Conservation (phyloP, 306 rosid species). For the Fragaria nilgerrensis region DNA sequence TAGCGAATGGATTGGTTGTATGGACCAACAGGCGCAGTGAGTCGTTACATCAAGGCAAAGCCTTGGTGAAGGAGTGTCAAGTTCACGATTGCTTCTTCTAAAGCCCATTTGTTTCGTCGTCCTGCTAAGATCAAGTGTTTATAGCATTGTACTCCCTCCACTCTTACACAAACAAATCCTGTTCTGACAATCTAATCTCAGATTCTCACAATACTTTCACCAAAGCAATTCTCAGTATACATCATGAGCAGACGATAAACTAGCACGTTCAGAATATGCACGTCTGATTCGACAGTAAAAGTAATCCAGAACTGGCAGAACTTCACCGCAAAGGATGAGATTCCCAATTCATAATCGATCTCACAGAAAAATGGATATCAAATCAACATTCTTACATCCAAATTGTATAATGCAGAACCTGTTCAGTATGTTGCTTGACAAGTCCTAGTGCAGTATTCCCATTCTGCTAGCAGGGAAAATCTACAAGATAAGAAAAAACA, state of each 20-base stretch:
- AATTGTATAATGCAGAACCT: background rate
- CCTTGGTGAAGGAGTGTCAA: background rate
- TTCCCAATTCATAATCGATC: background rate
- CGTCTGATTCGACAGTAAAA: background rate
- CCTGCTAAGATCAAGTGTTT: background rate
- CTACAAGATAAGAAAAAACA: background rate
- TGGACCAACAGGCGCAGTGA: background rate
- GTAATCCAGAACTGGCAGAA: background rate
- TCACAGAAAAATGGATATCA: background rate
- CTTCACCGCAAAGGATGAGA: background rate
- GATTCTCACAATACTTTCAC: background rate
- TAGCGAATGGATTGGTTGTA: background rate
- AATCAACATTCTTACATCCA: background rate
- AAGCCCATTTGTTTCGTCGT: background rate
- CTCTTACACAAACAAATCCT: background rate
- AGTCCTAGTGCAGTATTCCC: background rate
- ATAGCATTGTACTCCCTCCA: background rate
- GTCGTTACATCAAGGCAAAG: background rate
- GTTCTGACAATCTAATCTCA: background rate
- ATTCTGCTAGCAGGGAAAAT: background rate
- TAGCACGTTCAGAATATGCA: background rate
- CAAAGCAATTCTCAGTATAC: background rate
- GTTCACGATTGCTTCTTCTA: slow-evolving; percentile 22
- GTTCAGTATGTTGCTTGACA: background rate
- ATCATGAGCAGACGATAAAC: background rate